Percentiles rank a stretch among this genome's conserved stretches.
phyloP scores from a whole-genome alignment of 805 yeast genomes.

The Candida mattraensis region DNA sequence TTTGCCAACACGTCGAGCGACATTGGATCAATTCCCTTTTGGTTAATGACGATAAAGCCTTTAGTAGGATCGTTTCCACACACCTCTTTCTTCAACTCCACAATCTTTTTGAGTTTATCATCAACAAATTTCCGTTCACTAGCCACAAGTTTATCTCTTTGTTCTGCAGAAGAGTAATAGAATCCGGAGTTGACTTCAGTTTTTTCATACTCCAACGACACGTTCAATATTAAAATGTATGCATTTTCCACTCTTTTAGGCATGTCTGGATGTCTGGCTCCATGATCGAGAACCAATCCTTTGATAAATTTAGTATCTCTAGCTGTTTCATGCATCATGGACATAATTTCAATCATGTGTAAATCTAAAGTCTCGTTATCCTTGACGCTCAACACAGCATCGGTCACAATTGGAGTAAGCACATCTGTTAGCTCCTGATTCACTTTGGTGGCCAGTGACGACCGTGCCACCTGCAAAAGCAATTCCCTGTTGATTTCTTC shows the following conservation, averaged over 20 bases:
- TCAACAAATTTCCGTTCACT: slow-evolving; percentile 94
- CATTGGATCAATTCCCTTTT: slow-evolving; percentile 98
- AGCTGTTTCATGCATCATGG: slow-evolving; percentile 92
- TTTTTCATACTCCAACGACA: slow-evolving; percentile 93
- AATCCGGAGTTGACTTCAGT: slow-evolving; percentile 97
- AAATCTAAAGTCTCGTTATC: slow-evolving; percentile 62
- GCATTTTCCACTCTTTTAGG: slow-evolving; percentile 87
- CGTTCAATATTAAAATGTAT: slow-evolving; percentile 81
- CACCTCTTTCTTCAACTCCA: slow-evolving; percentile 89
- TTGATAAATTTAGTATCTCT: slow-evolving; percentile 78
- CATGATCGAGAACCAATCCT: slow-evolving; percentile 95
- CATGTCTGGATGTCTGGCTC: slow-evolving; percentile 99
- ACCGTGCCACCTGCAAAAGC: slow-evolving; percentile 85
- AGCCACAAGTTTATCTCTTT: slow-evolving; percentile 90
- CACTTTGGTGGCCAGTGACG: slow-evolving; percentile 87
- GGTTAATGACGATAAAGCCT: slow-evolving; percentile 93
- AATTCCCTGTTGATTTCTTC: slow-evolving; percentile 78
- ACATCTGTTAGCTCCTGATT: slow-evolving; percentile 72
- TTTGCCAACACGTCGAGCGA: slow-evolving; percentile 92
- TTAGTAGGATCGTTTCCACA: slow-evolving; percentile 71
- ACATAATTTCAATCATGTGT: slow-evolving; percentile 98
- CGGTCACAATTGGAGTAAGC: slow-evolving; percentile 92
- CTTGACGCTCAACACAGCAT: slow-evolving; percentile 84
- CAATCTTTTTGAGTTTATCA: slow-evolving; percentile 85
- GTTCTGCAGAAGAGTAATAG: slow-evolving; percentile 92